Evolutionary conservation across 1,284 basidiomycete species (phyloP).

Genomic region (Cystobasidium pallidum): DNA sequence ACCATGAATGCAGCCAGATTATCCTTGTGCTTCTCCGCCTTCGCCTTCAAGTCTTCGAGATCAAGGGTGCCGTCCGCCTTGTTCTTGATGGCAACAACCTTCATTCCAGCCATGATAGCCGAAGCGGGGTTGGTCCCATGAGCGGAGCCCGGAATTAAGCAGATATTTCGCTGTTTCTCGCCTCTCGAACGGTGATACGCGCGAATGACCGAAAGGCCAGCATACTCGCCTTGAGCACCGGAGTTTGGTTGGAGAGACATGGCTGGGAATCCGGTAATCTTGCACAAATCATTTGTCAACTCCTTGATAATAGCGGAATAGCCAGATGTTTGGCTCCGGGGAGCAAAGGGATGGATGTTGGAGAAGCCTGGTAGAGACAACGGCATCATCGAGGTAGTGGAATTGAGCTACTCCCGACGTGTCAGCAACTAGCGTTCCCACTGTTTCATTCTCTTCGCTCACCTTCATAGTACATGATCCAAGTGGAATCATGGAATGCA

Average conservation of each 20-base stretch:
- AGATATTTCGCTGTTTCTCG: constrained; percentile 83
- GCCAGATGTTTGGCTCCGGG: constrained; percentile 84
- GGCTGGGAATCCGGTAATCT: constrained; percentile 91
- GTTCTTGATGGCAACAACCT: constrained; percentile 91
- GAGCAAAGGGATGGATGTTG: constrained; percentile 88
- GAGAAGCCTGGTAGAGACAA: constrained; percentile 92
- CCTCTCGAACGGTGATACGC: constrained; percentile 90
- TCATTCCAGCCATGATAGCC: constrained; percentile 95
- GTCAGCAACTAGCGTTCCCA: constrained; percentile 60
- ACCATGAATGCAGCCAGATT: constrained; percentile 97
- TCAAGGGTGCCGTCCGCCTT: constrained; percentile 85
- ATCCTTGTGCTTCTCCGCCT: constrained; percentile 89
- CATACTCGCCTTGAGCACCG: constrained; percentile 92
- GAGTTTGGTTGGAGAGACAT: constrained; percentile 97
- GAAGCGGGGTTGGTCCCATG: constrained; percentile 60
- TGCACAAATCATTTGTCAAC: constrained; percentile 86
- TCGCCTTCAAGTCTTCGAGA: constrained; percentile 77
- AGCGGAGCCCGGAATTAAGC: constrained; percentile 91
- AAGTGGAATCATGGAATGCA: constrained; percentile 95
- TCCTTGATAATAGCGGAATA: constrained; percentile 87
- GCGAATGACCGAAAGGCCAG: constrained; percentile 88
- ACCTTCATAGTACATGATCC: constrained; percentile 65
- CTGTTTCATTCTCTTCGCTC: not conserved
- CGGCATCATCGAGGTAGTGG: constrained; percentile 94
- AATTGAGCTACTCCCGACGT: constrained; percentile 73